Evolutionary conservation across 345 rosid genomes (phyloP), one percentile per base, ranked within the genome.

Genomic region (Aquilaria yunnanensis): DNA sequence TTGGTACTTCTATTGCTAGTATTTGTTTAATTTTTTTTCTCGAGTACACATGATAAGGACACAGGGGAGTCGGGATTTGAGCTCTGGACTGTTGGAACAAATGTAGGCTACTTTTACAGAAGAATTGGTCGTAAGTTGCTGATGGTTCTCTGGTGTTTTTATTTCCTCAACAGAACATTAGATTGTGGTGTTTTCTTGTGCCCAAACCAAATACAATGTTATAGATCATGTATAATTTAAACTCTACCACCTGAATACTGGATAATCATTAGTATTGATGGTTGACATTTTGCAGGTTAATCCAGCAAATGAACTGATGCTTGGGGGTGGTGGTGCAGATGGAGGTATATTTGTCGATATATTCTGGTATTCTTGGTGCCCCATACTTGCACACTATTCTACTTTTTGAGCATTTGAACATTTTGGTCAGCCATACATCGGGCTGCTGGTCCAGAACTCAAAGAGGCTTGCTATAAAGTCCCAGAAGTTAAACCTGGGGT

Each of bases 261-360:
- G 47, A 34, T 59, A 31, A 50, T 6, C 52, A 47, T 2, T 45
- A 47, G 56, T 47, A 14, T 46, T 10, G 34, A 31, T 10, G 29
- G 16, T 32, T 2, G 65, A 46, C 59, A 30, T 56, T 48, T 47
- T 51, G 12, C 51, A 92, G 98, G 97, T 81, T 1, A 85, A 76
- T 79, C 94, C 97, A 5, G 98, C 97, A 23, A 85, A 92, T 72
- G 94, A 78, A 74, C 72, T 71, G 58, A 89, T 92, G 98, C 78
- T 92, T 57, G 96, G 98, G 59, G 98, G 98, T 60, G 94, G 91
- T 70, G 98, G 97, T 52, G 98, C 93, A 0, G 96, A 92, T 75
- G 96, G 98, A 80, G 92, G 98, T 86, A 70, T 46, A 61, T 14
- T 29, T 10, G 31, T 37, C 10, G 48, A 3, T 50, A 47, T 29